Percentiles rank a stretch among this genome's conserved stretches.
Conservation (phyloP, 768 basidiomycete genomes). For the Steccherinum ochraceum region DNA sequence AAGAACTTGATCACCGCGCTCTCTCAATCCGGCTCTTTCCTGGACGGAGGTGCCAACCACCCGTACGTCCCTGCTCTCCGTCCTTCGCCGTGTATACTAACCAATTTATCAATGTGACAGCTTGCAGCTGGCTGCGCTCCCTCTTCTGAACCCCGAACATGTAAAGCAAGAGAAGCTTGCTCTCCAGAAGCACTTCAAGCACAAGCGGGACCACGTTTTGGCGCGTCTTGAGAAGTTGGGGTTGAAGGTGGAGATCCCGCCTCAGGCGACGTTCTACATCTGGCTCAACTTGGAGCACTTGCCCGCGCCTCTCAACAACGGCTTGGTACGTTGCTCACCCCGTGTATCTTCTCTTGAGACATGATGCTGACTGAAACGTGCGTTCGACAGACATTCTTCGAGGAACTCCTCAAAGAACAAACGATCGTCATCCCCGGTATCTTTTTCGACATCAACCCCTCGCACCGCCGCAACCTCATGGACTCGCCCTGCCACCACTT, state of each 20-base stretch:
- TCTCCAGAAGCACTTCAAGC: conserved; percentile 86
- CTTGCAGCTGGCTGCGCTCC: conserved; percentile 83
- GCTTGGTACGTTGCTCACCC: conserved; percentile 46
- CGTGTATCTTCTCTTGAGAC: background rate
- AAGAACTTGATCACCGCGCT: conserved; percentile 84
- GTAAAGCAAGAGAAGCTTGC: conserved; percentile 75
- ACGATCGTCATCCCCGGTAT: conserved; percentile 90
- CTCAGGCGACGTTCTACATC: conserved; percentile 85
- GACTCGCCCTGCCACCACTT: conserved; percentile 88
- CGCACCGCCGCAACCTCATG: conserved; percentile 84
- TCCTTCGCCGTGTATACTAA: background rate
- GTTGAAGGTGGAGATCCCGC: conserved; percentile 71
- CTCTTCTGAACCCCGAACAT: conserved; percentile 66
- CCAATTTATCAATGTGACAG: conserved; percentile 27
- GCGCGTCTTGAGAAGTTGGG: conserved; percentile 71
- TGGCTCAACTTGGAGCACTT: conserved; percentile 85
- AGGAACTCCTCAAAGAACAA: conserved; percentile 85
- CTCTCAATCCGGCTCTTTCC: conserved; percentile 89
- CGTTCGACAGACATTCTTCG: conserved; percentile 72
- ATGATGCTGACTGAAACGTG: background rate
- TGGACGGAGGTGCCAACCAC: conserved; percentile 93
- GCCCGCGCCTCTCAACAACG: conserved; percentile 80
- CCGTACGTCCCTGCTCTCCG: conserved; percentile 45
- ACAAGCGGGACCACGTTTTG: conserved; percentile 87
- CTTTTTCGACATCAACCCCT: conserved; percentile 79